Conservation (phyloP, 306 rosid species). For the Cicer pinnatifidum region DNA sequence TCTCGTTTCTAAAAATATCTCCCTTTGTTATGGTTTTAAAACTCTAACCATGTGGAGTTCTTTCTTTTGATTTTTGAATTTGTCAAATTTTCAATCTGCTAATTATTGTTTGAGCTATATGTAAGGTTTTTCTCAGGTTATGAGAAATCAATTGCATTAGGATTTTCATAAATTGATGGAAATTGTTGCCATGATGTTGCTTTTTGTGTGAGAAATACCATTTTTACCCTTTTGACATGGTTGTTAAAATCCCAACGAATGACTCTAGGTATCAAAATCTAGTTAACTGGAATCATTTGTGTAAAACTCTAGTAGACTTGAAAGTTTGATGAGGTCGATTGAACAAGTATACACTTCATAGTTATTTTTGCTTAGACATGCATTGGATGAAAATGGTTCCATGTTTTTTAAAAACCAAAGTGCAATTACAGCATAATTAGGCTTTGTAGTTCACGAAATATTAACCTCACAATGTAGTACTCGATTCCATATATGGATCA, state of each 20-base stretch:
- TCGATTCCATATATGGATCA: neutral
- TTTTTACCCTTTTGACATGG: neutral
- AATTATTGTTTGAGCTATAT: conserved; percentile 25
- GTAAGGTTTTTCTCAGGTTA: too few relatives aligned
- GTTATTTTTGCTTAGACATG: neutral
- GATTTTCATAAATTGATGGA: too few relatives aligned
- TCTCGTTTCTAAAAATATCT: conserved; percentile 6
- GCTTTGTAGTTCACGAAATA: neutral
- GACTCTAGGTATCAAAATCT: neutral
- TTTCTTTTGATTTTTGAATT: conserved; percentile 5
- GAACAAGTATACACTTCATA: neutral
- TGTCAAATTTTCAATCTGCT: neutral
- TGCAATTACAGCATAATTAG: neutral
- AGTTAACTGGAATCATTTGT: neutral
- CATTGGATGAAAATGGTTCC: neutral
- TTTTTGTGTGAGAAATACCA: neutral
- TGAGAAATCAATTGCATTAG: too few relatives aligned
- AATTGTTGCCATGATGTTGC: too few relatives aligned
- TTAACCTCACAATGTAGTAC: neutral
- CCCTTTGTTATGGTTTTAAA: conserved; percentile 4
- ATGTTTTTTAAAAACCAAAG: neutral
- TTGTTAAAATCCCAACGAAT: neutral
- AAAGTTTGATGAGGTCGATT: neutral
- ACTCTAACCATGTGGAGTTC: neutral
- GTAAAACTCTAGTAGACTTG: neutral